These are phyloP conservation scores for Calonectria honghensis DNA, from an alignment of 2,329 filamentous ascomycete species.

Conservation along the genomic window DNA sequence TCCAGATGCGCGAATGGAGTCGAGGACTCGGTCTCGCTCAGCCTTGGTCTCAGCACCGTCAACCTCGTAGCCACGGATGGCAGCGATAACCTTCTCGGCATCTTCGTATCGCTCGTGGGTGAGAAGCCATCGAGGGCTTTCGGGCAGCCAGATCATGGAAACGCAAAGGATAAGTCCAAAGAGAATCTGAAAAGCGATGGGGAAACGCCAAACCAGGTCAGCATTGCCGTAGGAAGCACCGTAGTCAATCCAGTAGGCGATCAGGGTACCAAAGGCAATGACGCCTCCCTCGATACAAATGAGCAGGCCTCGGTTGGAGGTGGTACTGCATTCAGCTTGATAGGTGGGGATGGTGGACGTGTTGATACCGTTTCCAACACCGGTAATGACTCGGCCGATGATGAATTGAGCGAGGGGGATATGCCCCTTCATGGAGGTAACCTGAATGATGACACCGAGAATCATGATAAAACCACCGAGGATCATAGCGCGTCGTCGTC, in stretches of 20 bases:
- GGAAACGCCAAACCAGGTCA: slow-evolving; percentile 73
- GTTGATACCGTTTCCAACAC: slow-evolving; percentile 70
- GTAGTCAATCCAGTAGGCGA: slow-evolving; percentile 67
- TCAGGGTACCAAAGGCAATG: slow-evolving; percentile 64
- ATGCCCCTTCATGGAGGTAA: slow-evolving; percentile 63
- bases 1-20: slow-evolving; percentile 72
- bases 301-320: slow-evolving; percentile 71
- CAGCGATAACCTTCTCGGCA: slow-evolving; percentile 56
- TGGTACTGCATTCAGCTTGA: slow-evolving; percentile 72
- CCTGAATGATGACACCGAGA: slow-evolving; percentile 76
- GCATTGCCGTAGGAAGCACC: slow-evolving; percentile 65
- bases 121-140: slow-evolving; percentile 67
- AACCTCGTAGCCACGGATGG: slow-evolving; percentile 62
- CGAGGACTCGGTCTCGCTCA: slow-evolving; percentile 72
- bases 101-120: slow-evolving; percentile 69
- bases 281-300: slow-evolving; percentile 70
- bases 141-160: slow-evolving; percentile 67
- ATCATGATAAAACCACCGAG: slow-evolving; percentile 75
- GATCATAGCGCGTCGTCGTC: slow-evolving; percentile 73
- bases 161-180: slow-evolving; percentile 66
- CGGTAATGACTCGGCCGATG: slow-evolving; percentile 70
- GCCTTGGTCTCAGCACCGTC: slow-evolving; percentile 74
- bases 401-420: slow-evolving; percentile 69
- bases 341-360: slow-evolving; percentile 73
- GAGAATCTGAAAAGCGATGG: slow-evolving; percentile 65